phyloP scores from a whole-genome alignment of 2,329 filamentous ascomycete species.

The Fusarium vanettenii region DNA sequence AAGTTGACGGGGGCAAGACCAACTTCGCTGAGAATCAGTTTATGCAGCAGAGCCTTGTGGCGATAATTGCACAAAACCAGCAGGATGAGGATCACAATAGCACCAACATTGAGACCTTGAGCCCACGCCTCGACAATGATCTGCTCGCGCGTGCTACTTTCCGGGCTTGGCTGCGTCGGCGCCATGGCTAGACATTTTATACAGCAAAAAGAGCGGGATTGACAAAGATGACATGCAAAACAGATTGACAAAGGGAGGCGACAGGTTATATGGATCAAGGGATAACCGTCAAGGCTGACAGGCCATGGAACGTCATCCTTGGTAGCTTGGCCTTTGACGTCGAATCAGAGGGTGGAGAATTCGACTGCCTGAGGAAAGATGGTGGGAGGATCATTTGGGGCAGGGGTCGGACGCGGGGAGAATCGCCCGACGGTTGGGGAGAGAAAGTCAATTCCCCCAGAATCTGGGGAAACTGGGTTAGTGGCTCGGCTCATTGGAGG shows the following conservation, averaged over 20 bases:
- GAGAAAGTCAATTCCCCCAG: neutral
- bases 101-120: slow-evolving; percentile 24
- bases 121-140: slow-evolving; percentile 27
- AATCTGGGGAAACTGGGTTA: neutral
- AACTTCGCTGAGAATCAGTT: slow-evolving; percentile 26
- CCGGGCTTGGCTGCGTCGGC: slow-evolving; percentile 11
- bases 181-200: slow-evolving; percentile 20
- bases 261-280: neutral
- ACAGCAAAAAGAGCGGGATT: neutral
- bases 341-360: slow-evolving; percentile 26
- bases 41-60: slow-evolving; percentile 20
- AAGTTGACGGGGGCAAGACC: neutral
- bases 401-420: neutral
- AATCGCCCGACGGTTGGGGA: neutral
- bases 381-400: neutral
- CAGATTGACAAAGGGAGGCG: neutral
- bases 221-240: neutral
- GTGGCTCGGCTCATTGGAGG: neutral
- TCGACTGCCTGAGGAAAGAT: slow-evolving; percentile 16
- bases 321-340: neutral
- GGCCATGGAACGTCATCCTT: neutral
- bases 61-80: slow-evolving; percentile 28
- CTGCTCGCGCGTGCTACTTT: slow-evolving; percentile 20
- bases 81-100: slow-evolving; percentile 7
- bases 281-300: neutral